Evolutionary conservation across 305 asterid species (phyloP).

Genomic region (Solanum hybrid): DNA sequence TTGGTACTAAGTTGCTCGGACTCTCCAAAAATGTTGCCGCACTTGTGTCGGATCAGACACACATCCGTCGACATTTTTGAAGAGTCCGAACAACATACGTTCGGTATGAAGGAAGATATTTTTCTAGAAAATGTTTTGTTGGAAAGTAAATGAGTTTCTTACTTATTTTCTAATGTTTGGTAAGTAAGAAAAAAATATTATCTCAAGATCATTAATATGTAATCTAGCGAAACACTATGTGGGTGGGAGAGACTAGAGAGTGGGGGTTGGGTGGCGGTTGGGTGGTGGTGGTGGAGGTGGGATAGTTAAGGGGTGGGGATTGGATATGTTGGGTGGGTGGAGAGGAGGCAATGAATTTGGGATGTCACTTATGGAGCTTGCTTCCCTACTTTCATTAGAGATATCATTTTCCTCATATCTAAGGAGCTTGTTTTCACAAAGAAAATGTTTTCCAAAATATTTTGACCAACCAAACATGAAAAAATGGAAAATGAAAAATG

Average conservation of each 20-base stretch:
- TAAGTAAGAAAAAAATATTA: background rate
- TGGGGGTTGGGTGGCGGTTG: background rate
- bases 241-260: background rate
- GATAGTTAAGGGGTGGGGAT: background rate
- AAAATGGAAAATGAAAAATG: background rate
- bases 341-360: background rate
- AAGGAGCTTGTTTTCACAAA: background rate
- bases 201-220: background rate
- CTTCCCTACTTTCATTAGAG: background rate
- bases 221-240: background rate
- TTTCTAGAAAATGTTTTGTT: too few relatives aligned
- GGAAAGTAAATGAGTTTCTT: background rate
- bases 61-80: background rate
- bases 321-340: background rate
- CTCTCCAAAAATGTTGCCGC: background rate
- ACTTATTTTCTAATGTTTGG: background rate
- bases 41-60: background rate
- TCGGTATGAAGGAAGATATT: too few relatives aligned
- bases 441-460: background rate
- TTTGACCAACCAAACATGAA: background rate
- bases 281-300: background rate
- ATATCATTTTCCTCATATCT: background rate
- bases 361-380: background rate
- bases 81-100: background rate
- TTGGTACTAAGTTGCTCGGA: background rate